A percentile compares a stretch with the other conserved stretches of the same genome.
Evolutionary conservation across 75 land plant species (phyloP).

Genomic region (Pinus tabuliformis): DNA sequence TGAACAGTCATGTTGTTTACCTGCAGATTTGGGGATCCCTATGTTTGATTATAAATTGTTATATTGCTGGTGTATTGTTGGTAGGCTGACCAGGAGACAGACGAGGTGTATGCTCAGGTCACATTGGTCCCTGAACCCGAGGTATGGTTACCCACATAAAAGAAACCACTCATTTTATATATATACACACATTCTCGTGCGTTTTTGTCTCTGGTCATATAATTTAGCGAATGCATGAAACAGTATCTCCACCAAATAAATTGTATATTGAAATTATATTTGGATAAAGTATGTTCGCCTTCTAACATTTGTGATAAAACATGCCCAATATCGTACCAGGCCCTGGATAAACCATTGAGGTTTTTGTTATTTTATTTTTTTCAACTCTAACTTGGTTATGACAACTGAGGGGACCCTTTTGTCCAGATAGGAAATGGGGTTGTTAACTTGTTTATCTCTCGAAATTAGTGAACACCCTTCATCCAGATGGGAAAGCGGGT

Average conservation of each 20-base stretch:
- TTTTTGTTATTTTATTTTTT: neutral
- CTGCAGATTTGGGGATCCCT: neutral
- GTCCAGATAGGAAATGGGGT: neutral
- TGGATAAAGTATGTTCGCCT: neutral
- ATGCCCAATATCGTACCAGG: neutral
- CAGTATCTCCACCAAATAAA: no score
- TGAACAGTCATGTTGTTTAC: conserved; percentile 3
- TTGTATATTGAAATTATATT: neutral
- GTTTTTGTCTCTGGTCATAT: neutral
- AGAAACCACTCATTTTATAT: neutral
- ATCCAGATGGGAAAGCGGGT: neutral
- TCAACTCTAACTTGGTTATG: no score
- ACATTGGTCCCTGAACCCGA: conserved; percentile 55
- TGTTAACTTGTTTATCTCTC: neutral
- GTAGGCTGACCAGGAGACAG: conserved; percentile 81
- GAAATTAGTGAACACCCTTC: neutral
- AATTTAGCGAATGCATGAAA: neutral
- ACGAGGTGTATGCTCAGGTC: conserved; percentile 89
- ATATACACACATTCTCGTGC: no score
- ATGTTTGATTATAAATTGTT: neutral
- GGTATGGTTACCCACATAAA: conserved; percentile 30
- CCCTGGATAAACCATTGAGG: neutral
- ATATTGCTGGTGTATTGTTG: conserved; percentile 1
- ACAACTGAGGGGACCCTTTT: neutral
- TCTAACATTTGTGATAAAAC: no score